Evolutionary conservation across 2,329 filamentous ascomycete species (phyloP), one percentile per base, ranked within the genome.

Genomic region (Helotiales sp.): DNA sequence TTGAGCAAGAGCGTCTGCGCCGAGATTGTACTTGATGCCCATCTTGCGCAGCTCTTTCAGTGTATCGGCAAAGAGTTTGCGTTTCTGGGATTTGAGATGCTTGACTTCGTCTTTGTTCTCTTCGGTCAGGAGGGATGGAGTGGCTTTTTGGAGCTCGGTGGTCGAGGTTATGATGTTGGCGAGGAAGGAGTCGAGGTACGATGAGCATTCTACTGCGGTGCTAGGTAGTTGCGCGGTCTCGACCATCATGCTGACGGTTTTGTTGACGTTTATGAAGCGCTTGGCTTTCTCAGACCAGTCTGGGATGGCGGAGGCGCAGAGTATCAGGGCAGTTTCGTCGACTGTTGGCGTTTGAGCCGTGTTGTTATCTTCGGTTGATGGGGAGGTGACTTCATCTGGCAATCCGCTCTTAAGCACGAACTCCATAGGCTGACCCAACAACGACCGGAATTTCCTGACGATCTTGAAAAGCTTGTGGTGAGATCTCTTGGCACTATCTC

Each of bases 401-500:
- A 91, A 78, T 1, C 87, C 88, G 71, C 85, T 82, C 15, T 84
- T 82, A 47, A 90, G 82, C 28, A 96, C 82, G 0, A 82, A 78
- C 64, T 89, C 89, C 75, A 95, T 89, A 5, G 94, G 88, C 77
- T 94, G 91, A 22, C 89, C 89, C 20, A 99, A 84, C 11, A 96
- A 80, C 20, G 85, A 85, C 49, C 96, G 89, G 80, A 97, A 99
- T 80, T 97, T 98, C 64, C 93, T 87, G 52, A 99, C 91, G 40
- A 97, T 84, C 73, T 92, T 92, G 81, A 97, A 97, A 1, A 99
- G 86, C 79, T 97, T 97, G 74, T 91, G 88, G 76, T 99, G 96
- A 22, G 94, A 97, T 68, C 90, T 91, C 74, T 91, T 90, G 0
- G 96, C 93, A 78, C 95, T 98, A 76, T 97, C 93, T 71, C 90